Percentiles rank a stretch among this genome's conserved stretches.
Conservation (phyloP, 2,329 filamentous ascomycete genomes). For the Dothideomycetes sp. region DNA sequence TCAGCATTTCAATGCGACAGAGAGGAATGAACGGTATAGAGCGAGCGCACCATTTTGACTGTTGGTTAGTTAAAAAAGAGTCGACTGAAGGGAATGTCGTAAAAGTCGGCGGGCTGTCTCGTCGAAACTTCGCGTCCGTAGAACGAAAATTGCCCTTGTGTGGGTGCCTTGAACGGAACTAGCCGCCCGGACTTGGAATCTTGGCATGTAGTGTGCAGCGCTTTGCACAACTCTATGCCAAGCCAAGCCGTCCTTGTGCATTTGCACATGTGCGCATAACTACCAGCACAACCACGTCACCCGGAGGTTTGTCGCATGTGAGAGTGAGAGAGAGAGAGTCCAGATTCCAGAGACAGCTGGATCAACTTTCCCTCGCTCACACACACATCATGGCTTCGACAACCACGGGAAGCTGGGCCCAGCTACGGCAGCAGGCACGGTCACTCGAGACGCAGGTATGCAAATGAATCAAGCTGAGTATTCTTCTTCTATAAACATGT, state of each 20-base stretch:
- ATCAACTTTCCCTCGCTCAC: too few relatives aligned
- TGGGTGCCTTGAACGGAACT: too few relatives aligned
- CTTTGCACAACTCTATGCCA: too few relatives aligned
- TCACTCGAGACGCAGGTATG: conserved; percentile 80
- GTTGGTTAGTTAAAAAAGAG: conserved; percentile 12
- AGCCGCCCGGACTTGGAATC: too few relatives aligned
- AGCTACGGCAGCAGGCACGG: conserved; percentile 85
- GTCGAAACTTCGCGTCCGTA: too few relatives aligned
- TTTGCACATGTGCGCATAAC: too few relatives aligned
- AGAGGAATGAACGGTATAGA: neutral
- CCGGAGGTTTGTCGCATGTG: conserved; percentile 10
- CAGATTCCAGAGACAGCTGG: too few relatives aligned
- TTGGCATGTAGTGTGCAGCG: too few relatives aligned
- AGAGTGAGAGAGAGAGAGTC: neutral
- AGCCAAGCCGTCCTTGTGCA: too few relatives aligned
- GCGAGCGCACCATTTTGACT: conserved; percentile 24
- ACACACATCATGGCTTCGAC: conserved; percentile 6
- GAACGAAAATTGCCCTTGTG: too few relatives aligned
- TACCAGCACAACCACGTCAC: too few relatives aligned
- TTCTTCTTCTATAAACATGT: neutral
- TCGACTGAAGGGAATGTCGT: conserved; percentile 5
- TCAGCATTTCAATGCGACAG: conserved; percentile 20
- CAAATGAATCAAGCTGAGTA: conserved; percentile 12
- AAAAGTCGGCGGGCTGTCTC: conserved; percentile 13
- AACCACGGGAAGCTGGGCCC: conserved; percentile 59